Evolutionary conservation across 371 early-diverging fungal species (phyloP), one percentile per base, ranked within the genome.

Genomic region (Saksenaea oblongispora): DNA sequence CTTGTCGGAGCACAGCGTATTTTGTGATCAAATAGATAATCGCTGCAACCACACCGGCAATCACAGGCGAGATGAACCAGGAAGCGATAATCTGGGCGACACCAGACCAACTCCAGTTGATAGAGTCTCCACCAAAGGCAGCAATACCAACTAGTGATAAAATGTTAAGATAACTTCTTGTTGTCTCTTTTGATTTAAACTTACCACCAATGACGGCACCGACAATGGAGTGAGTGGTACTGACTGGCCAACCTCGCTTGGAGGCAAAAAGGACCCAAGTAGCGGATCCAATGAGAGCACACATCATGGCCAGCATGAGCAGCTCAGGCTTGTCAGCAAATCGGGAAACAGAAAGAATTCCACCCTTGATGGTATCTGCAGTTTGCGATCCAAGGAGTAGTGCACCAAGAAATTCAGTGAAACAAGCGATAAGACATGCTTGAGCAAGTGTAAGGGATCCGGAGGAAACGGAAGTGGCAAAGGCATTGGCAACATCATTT

Each of bases 401-500:
- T 2, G 95, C 95, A 65, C 95, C 95, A 8, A 88, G 69, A 58
- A 93, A 91, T 74, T 94, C 95, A 22, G 94, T 92, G 64, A 95
- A 91, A 64, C 91, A 75, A 61, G 95, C 95, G 66, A 94, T 87
- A 31, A 80, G 69, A 68, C 86, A 83, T 10, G 95, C 95, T 72
- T 91, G 90, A 7, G 59, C 67, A 35, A 94, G 73, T 8, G 88
- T 87, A 37, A 95, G 66, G 4, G 95, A 89, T 15, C 91, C 89
- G 1, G 95, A 92, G n/a, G 89, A 89, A 42, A 94, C 92, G 15
- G 94, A 92, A n/a, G 93, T 91, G 37, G 94, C 91, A 67, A 93
- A 95, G 2, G 92, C 84, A 70, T 95, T 94, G 67, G 95, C 89
- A 15, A 95, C 95, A 76, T 95, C 95, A 73, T 95, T 95, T 37